A percentile compares a stretch with the other conserved stretches of the same genome.
phyloP scores from a whole-genome alignment of 306 rosid genomes.

The Hippophae tibetana region DNA sequence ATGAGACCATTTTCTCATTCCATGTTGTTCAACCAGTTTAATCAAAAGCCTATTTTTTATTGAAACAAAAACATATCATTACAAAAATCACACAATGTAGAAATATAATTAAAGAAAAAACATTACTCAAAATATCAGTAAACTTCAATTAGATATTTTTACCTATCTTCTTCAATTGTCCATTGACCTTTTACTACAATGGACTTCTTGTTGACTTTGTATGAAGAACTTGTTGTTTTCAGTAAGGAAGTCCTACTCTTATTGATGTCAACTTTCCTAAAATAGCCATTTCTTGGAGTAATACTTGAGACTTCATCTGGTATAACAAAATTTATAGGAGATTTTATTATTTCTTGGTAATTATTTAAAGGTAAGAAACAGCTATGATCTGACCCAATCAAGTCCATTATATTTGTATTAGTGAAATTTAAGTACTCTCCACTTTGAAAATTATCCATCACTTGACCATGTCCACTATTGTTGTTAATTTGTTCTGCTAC shows the following conservation, averaged over 20 bases:
- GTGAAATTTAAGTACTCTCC: conserved; percentile 30
- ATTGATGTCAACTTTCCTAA: conserved; percentile 28
- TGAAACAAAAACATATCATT: neutral
- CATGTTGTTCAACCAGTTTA: conserved; percentile 68
- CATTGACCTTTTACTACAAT: conserved; percentile 81
- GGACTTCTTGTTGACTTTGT: conserved; percentile 45
- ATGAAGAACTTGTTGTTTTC: conserved; percentile 22
- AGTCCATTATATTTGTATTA: conserved; percentile 30
- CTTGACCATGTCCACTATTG: conserved; percentile 28
- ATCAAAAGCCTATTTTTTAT: conserved; percentile 46
- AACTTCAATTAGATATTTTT: neutral
- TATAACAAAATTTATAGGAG: conserved; percentile 38
- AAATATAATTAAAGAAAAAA: neutral
- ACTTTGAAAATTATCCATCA: conserved; percentile 47
- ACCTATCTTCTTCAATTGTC: conserved; percentile 91
- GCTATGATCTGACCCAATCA: conserved; percentile 27
- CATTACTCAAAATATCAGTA: too few relatives aligned
- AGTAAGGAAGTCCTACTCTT: conserved; percentile 22
- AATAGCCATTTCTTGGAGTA: conserved; percentile 32
- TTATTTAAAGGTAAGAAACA: conserved; percentile 17
- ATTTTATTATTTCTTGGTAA: conserved; percentile 27
- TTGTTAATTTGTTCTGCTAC: conserved; percentile 10
- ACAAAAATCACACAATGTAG: neutral
- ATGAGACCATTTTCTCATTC: conserved; percentile 91
- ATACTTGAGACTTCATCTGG: conserved; percentile 69